These are phyloP conservation scores for Tolypocladium paradoxum DNA, from an alignment of 2,329 filamentous ascomycete species.

Conservation along the genomic window DNA sequence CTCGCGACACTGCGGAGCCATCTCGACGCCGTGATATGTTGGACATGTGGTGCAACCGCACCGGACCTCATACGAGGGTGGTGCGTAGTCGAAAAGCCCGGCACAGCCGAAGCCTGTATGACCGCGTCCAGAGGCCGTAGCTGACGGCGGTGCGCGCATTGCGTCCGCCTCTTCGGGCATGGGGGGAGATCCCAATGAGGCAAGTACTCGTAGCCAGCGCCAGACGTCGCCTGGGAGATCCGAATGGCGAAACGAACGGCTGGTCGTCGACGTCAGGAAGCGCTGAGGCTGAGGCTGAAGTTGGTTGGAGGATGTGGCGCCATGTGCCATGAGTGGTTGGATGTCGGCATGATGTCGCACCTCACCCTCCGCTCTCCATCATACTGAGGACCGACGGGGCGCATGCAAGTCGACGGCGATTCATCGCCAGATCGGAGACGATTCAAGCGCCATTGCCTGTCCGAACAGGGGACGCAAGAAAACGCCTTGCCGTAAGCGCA, in stretches of 20 bases:
- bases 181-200: neutral
- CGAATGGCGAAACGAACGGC: neutral
- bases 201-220: neutral
- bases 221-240: neutral
- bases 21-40: neutral
- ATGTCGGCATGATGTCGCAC: neutral
- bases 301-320: neutral
- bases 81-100: neutral
- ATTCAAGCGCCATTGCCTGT: neutral
- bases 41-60: neutral
- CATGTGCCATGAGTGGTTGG: constrained; percentile 1
- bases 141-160: neutral
- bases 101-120: neutral
- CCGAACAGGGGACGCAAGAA: neutral
- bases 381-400: neutral
- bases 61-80: neutral
- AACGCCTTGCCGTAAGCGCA: neutral
- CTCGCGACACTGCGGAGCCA: too few relatives aligned
- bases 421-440: neutral
- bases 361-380: neutral
- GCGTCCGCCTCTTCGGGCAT: neutral
- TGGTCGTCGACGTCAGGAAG: neutral
- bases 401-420: neutral
- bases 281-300: neutral
- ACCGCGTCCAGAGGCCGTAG: neutral